phyloP scores from a whole-genome alignment of 345 rosid species.

The Aegle marmelos region DNA sequence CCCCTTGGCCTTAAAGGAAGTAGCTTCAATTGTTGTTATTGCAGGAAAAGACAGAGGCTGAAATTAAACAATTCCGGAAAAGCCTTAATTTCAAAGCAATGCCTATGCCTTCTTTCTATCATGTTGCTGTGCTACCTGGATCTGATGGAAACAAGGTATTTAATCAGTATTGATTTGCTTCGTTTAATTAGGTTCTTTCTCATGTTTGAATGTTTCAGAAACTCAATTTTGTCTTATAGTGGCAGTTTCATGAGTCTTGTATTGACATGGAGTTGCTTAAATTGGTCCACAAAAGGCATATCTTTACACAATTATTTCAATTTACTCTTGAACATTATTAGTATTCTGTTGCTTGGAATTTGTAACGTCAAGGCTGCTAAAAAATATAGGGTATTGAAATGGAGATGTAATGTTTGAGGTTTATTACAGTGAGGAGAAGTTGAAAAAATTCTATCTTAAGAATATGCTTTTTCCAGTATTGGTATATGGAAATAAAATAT shows the following conservation, averaged over 20 bases:
- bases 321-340: not conserved
- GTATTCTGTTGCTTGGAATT: not conserved
- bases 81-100: slow-evolving; percentile 84
- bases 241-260: not conserved
- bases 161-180: slow-evolving; percentile 4
- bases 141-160: slow-evolving; percentile 58
- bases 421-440: not conserved
- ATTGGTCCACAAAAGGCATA: not conserved
- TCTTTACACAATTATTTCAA: too few relatives aligned
- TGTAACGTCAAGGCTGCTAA: not conserved
- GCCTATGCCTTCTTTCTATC: slow-evolving; percentile 91
- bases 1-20: not conserved
- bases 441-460: not conserved
- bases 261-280: not conserved
- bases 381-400: not conserved
- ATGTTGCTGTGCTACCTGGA: slow-evolving; percentile 17
- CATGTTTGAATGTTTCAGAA: not conserved
- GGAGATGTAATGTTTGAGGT: not conserved
- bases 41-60: slow-evolving; percentile 66
- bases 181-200: not conserved
- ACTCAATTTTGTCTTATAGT: not conserved
- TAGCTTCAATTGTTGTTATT: slow-evolving; percentile 2
- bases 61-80: slow-evolving; percentile 59
- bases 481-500: not conserved
- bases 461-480: not conserved